A percentile compares a stretch with the other conserved stretches of the same genome.
phyloP scores from a whole-genome alignment of 192 early-diverging fungal genomes.

The Entophlyctis helioformis region DNA sequence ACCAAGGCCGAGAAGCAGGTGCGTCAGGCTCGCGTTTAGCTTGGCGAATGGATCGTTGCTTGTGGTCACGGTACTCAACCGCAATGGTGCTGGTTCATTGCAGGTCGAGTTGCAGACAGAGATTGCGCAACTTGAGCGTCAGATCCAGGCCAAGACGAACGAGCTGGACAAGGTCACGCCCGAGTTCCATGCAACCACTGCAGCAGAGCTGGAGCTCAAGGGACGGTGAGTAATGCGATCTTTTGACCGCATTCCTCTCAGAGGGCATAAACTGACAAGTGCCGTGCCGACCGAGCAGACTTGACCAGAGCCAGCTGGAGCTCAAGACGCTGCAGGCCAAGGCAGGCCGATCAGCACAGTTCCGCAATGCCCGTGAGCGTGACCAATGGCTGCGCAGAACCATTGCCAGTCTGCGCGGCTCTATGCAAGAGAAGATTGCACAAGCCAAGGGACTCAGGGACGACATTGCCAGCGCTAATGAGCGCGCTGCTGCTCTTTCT shows the following conservation, averaged over 20 bases:
- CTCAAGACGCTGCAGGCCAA: slow-evolving; percentile 70
- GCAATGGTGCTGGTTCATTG: too few species aligned
- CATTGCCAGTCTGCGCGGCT: too few species aligned
- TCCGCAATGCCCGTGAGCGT: slow-evolving; percentile 58
- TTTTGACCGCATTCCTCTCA: too few species aligned
- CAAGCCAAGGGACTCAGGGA: too few species aligned
- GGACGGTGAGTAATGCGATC: slow-evolving; percentile 40
- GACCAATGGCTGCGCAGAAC: slow-evolving; percentile 66
- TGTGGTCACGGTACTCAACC: too few species aligned
- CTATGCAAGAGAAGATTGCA: too few species aligned
- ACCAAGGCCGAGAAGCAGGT: background rate
- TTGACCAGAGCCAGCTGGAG: slow-evolving; percentile 53
- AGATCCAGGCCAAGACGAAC: slow-evolving; percentile 49
- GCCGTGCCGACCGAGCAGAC: slow-evolving; percentile 32
- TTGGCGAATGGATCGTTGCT: too few species aligned
- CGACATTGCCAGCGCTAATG: too few species aligned
- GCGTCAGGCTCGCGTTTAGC: too few species aligned
- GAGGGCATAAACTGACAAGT: too few species aligned
- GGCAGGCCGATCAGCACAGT: slow-evolving; percentile 73
- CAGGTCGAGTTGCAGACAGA: slow-evolving; percentile 14
- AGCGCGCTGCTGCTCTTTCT: too few species aligned
- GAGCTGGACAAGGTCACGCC: slow-evolving; percentile 56
- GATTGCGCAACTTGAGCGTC: slow-evolving; percentile 26
- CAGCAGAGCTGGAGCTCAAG: slow-evolving; percentile 43
- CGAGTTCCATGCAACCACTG: slow-evolving; percentile 45